Conservation (phyloP, 306 rosid species). For the Trifolium pratense region DNA sequence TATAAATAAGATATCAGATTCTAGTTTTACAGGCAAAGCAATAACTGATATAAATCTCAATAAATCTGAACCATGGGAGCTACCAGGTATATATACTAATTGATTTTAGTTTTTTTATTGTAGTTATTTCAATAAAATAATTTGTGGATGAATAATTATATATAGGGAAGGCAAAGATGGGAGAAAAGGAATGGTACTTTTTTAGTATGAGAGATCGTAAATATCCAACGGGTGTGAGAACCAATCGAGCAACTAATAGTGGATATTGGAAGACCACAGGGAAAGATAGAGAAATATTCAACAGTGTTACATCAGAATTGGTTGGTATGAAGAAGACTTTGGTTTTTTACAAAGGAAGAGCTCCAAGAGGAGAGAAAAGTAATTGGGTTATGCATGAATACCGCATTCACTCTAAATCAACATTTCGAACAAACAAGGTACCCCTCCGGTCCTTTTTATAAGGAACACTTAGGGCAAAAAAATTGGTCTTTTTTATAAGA, state of each 20-base stretch:
- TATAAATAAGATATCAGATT: constrained; percentile 75
- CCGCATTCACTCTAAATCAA: constrained; percentile 43
- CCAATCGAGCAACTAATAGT: constrained; percentile 83
- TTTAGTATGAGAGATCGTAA: constrained; percentile 41
- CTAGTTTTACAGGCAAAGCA: constrained; percentile 72
- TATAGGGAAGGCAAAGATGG: constrained; percentile 89
- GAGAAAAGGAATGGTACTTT: constrained; percentile 16
- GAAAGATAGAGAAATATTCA: constrained; percentile 81
- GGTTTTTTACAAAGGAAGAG: constrained; percentile 94
- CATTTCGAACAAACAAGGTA: neutral
- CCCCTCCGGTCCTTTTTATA: too few species aligned
- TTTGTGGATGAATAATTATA: constrained; percentile 32
- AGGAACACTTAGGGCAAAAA: too few species aligned
- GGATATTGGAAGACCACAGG: constrained; percentile 99
- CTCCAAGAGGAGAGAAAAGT: constrained; percentile 91
- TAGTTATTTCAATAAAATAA: neutral
- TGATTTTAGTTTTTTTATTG: neutral
- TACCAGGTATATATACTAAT: constrained; percentile 68
- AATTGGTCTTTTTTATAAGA: too few species aligned
- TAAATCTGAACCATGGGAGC: constrained; percentile 98
- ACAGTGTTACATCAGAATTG: constrained; percentile 60
- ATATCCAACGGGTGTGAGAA: constrained; percentile 81
- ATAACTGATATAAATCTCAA: constrained; percentile 89
- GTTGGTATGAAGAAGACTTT: constrained; percentile 95
- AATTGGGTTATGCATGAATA: constrained; percentile 99